Conservation (phyloP, 1,139 yeast genomes). For the Kurtzmaniella quercitrusa region DNA sequence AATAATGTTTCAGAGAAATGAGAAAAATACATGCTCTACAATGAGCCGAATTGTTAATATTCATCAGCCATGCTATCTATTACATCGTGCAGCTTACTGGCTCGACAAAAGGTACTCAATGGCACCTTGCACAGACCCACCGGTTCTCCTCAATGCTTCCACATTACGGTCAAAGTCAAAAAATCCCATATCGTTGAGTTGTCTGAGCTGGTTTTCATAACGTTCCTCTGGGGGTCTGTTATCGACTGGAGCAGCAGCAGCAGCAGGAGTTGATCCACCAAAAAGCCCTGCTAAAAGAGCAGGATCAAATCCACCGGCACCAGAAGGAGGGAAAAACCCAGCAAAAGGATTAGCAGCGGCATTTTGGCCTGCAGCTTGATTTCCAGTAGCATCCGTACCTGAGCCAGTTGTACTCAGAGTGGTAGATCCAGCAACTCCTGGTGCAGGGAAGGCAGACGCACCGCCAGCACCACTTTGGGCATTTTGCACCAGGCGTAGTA, state of each 20-base stretch:
- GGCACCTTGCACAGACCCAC: constrained; percentile 97
- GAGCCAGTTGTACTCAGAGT: constrained; percentile 11
- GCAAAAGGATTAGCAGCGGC: constrained; percentile 54
- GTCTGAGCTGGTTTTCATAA: constrained; percentile 85
- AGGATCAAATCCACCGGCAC: constrained; percentile 37
- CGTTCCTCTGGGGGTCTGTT: constrained; percentile 94
- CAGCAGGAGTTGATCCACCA: constrained; percentile 28
- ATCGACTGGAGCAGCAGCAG: constrained; percentile 50
- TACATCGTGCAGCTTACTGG: constrained; percentile 2
- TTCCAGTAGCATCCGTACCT: constrained; percentile 12
- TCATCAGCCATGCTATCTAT: background rate
- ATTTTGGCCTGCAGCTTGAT: constrained; percentile 15
- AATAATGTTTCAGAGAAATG: no score
- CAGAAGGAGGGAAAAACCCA: constrained; percentile 34
- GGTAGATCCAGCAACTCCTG: constrained; percentile 34
- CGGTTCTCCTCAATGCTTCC: constrained; percentile 87
- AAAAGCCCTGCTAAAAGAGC: constrained; percentile 42
- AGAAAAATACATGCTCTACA: no score
- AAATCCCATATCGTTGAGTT: constrained; percentile 95
- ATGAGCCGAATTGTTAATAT: background rate
- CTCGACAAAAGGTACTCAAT: constrained; percentile 70
- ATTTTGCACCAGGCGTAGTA: constrained; percentile 76
- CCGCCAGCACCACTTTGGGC: constrained; percentile 37
- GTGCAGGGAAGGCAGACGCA: constrained; percentile 50
- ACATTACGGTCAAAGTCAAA: constrained; percentile 90